A percentile compares a stretch with the other conserved stretches of the same genome.
phyloP scores from a whole-genome alignment of 2,329 filamentous ascomycete genomes.

The Diaporthe vaccinii region DNA sequence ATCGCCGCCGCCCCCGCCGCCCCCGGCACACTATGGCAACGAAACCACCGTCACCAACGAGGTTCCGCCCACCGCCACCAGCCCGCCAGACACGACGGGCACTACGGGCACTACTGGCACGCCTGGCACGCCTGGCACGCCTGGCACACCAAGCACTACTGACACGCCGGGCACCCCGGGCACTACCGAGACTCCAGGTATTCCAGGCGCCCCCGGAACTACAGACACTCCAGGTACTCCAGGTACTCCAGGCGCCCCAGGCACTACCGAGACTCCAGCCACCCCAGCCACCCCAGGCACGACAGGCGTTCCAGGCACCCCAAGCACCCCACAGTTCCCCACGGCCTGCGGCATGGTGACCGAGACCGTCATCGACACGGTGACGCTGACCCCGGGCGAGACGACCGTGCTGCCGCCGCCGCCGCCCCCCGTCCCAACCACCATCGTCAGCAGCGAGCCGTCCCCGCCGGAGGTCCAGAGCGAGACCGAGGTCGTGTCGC shows the following conservation, averaged over 20 bases:
- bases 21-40: background rate
- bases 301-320: background rate
- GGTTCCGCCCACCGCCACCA: background rate
- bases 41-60: background rate
- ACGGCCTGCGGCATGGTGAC: background rate
- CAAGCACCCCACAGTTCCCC: background rate
- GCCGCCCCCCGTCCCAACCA: background rate
- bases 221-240: background rate
- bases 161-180: background rate
- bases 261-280: no score
- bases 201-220: background rate
- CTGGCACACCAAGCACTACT: background rate
- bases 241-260: background rate
- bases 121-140: background rate
- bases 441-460: background rate
- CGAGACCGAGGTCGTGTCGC: background rate
- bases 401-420: background rate
- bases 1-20: background rate
- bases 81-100: background rate
- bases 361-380: slow-evolving; percentile 26
- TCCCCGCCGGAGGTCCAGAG: background rate
- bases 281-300: background rate
- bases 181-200: background rate
- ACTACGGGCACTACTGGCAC: background rate
- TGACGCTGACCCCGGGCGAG: background rate